phyloP scores from a whole-genome alignment of 2,329 filamentous ascomycete genomes.

The Ceratocystis huliohia region DNA sequence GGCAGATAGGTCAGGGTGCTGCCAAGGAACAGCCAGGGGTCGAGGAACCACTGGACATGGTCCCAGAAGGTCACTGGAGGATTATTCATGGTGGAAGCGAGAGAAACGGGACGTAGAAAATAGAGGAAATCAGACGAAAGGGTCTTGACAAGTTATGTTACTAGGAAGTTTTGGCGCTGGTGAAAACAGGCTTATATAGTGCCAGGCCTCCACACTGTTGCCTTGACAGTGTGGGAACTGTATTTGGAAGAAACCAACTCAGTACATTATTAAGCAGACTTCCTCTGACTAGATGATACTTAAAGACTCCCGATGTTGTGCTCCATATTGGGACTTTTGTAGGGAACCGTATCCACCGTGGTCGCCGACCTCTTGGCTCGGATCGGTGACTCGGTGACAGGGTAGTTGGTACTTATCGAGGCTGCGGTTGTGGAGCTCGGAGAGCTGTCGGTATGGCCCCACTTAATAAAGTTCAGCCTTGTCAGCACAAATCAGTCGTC shows the following conservation, averaged over 20 bases:
- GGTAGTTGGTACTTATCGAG: not conserved
- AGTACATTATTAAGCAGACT: too few relatives aligned
- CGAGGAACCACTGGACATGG: conserved; percentile 29
- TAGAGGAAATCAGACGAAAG: too few relatives aligned
- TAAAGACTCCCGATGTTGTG: not conserved
- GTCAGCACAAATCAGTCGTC: not conserved
- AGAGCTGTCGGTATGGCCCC: not conserved
- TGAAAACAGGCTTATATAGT: not conserved
- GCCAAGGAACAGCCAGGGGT: conserved; percentile 43
- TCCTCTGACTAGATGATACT: too few relatives aligned
- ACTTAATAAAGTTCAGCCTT: conserved; percentile 9
- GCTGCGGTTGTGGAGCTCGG: not conserved
- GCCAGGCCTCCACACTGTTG: not conserved
- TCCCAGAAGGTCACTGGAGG: conserved; percentile 11
- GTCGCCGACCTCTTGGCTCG: too few relatives aligned
- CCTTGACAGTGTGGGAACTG: not conserved
- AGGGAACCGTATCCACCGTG: too few relatives aligned
- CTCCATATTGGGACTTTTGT: not conserved
- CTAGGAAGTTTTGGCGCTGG: not conserved
- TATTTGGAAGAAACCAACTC: not conserved
- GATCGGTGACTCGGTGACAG: too few relatives aligned
- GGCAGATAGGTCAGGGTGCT: conserved; percentile 39
- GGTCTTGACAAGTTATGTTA: too few relatives aligned
- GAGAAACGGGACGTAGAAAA: not conserved
- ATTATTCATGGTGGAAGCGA: conserved; percentile 9